Conservation (phyloP, 2,329 filamentous ascomycete genomes). For the Cytospora mali region DNA sequence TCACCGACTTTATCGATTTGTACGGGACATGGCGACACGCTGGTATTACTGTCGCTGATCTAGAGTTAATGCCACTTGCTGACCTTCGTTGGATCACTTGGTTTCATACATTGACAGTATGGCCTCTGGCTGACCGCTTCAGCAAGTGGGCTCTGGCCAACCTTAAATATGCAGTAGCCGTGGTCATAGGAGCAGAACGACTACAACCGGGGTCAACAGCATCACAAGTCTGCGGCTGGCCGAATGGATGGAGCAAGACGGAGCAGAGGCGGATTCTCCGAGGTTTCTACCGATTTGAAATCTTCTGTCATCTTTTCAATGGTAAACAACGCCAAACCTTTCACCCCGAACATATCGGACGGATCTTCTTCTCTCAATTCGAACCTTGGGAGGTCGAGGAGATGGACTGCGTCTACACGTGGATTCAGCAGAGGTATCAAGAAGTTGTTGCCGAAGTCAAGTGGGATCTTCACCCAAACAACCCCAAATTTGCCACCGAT, state of each 20-base stretch:
- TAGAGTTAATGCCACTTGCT: background rate
- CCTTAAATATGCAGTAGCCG: too few relatives aligned
- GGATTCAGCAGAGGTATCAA: constrained; percentile 15
- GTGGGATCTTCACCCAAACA: constrained; percentile 16
- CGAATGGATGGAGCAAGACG: too few relatives aligned
- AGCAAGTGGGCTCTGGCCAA: background rate
- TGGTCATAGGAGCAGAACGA: too few relatives aligned
- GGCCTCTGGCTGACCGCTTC: constrained; percentile 3
- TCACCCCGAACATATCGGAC: background rate
- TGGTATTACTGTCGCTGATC: background rate
- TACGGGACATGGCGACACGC: too few relatives aligned
- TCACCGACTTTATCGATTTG: constrained; percentile 14
- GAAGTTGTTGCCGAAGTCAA: constrained; percentile 5
- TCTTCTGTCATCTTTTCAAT: constrained; percentile 16
- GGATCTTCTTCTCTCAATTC: constrained; percentile 15
- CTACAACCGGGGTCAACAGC: too few relatives aligned
- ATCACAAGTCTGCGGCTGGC: too few relatives aligned
- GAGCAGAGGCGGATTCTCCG: constrained; percentile 18
- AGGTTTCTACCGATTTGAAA: constrained; percentile 26
- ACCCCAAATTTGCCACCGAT: constrained; percentile 16
- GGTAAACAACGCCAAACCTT: background rate
- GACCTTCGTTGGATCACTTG: constrained; percentile 4
- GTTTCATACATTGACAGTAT: background rate
- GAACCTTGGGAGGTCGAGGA: constrained; percentile 29
- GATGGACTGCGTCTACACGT: constrained; percentile 12